phyloP scores from a whole-genome alignment of 2,329 filamentous ascomycete species.

The Colletotrichum australisinense region DNA sequence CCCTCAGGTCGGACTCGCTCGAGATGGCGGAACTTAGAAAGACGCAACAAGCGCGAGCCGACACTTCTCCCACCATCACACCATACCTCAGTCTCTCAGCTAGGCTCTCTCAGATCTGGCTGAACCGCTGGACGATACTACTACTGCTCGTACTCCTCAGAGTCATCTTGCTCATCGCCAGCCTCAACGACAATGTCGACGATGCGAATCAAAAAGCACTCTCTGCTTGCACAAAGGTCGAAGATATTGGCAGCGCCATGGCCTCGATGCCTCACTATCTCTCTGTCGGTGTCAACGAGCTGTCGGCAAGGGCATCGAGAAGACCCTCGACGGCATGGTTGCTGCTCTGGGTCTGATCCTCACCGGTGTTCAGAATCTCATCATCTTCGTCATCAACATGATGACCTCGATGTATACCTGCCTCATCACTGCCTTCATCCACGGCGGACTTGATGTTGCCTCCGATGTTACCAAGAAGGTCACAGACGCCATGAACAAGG shows the following conservation, averaged over 20 bases:
- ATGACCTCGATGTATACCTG: slow-evolving; percentile 92
- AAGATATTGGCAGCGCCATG: slow-evolving; percentile 93
- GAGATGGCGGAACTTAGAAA: slow-evolving; percentile 47
- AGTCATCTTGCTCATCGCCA: slow-evolving; percentile 79
- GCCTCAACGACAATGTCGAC: slow-evolving; percentile 78
- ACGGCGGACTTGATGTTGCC: slow-evolving; percentile 80
- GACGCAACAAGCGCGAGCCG: slow-evolving; percentile 51
- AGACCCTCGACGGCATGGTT: slow-evolving; percentile 83
- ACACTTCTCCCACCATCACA: slow-evolving; percentile 78
- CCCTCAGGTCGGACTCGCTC: slow-evolving; percentile 51
- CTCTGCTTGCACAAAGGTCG: slow-evolving; percentile 89
- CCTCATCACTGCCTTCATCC: slow-evolving; percentile 84
- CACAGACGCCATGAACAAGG: slow-evolving; percentile 60
- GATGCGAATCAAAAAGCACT: slow-evolving; percentile 85
- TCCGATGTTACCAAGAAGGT: slow-evolving; percentile 63
- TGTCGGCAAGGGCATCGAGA: slow-evolving; percentile 85
- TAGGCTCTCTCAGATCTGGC: slow-evolving; percentile 94
- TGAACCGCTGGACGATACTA: slow-evolving; percentile 96
- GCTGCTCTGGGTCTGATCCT: slow-evolving; percentile 82
- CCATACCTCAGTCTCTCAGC: slow-evolving; percentile 93
- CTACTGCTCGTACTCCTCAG: slow-evolving; percentile 87
- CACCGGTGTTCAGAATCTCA: slow-evolving; percentile 85
- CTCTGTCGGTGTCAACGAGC: slow-evolving; percentile 85
- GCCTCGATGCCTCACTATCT: slow-evolving; percentile 98
- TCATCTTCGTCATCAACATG: slow-evolving; percentile 93